Evolutionary conservation across 768 basidiomycete genomes (phyloP).

Genomic region (Tylopilus subfusipes): DNA sequence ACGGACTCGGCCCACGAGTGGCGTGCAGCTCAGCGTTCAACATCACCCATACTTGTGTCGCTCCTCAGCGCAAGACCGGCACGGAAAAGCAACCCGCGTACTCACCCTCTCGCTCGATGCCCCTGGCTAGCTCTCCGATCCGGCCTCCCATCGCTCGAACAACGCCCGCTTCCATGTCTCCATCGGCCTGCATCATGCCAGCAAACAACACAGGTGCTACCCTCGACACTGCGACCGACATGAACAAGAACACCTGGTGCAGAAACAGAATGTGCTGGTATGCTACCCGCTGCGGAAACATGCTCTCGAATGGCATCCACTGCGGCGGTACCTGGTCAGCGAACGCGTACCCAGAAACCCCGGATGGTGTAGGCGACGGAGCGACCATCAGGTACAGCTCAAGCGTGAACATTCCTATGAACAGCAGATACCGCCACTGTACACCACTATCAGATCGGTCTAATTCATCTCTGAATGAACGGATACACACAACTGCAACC

Average conservation of each 20-base stretch:
- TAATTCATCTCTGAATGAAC: conserved; percentile 5
- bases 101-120: conserved; percentile 57
- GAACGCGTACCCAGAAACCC: conserved; percentile 21
- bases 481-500: conserved; percentile 58
- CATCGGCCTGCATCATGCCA: conserved; percentile 25
- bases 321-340: conserved; percentile 14
- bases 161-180: conserved; percentile 17
- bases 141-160: conserved; percentile 42
- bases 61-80: conserved; percentile 1
- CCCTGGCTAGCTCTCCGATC: conserved; percentile 38
- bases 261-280: conserved; percentile 78
- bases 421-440: conserved; percentile 82
- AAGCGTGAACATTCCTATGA: conserved; percentile 52
- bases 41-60: conserved; percentile 46
- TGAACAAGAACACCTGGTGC: conserved; percentile 72
- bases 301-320: conserved; percentile 32
- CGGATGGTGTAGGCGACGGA: conserved; percentile 25
- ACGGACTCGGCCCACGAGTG: conserved; percentile 28
- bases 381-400: conserved; percentile 67
- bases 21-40: conserved; percentile 54
- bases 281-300: conserved; percentile 63
- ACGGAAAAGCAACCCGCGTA: background rate
- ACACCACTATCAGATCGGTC: conserved; percentile 12
- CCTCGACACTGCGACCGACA: conserved; percentile 67
- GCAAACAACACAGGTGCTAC: conserved; percentile 69